phyloP scores from a whole-genome alignment of 164 flowering plant genomes.

The Cinnamomum chago region DNA sequence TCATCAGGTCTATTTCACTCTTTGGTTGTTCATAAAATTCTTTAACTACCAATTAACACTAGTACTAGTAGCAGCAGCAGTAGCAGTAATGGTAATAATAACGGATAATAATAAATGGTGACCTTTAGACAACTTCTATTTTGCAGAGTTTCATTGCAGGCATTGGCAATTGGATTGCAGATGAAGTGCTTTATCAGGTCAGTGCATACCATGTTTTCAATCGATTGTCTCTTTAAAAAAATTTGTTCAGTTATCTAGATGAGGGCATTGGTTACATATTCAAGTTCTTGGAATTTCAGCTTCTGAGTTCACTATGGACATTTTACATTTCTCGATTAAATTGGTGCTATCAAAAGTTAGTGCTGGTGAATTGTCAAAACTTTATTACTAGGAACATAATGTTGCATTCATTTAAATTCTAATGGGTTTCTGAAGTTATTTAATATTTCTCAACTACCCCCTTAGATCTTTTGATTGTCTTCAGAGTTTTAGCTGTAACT shows the following conservation, averaged over 20 bases:
- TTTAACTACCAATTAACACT: not conserved
- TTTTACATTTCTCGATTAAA: not conserved
- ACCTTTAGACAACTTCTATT: slow-evolving; percentile 3
- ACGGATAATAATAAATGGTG: not conserved
- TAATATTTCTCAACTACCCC: not conserved
- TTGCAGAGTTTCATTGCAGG: slow-evolving; percentile 85
- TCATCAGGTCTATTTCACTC: not conserved
- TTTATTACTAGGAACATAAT: not conserved
- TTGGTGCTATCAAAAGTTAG: not conserved
- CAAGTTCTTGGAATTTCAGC: not conserved
- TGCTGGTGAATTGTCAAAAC: not conserved
- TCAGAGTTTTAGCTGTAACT: not conserved
- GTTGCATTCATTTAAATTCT: not conserved
- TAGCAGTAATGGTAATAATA: too few species aligned
- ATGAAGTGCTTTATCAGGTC: slow-evolving; percentile 97
- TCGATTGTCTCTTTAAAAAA: not conserved
- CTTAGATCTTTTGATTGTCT: not conserved
- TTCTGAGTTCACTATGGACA: not conserved
- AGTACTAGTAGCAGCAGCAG: too few species aligned
- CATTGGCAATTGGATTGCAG: slow-evolving; percentile 97
- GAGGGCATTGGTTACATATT: not conserved
- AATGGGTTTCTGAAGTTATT: not conserved
- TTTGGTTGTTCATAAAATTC: not conserved
- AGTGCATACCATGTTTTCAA: slow-evolving; percentile 17
- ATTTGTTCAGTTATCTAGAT: not conserved